Percentiles rank a stretch among this genome's conserved stretches.
Conservation (phyloP, 1,139 yeast genomes). For the Blastobotrys capitulatus region DNA sequence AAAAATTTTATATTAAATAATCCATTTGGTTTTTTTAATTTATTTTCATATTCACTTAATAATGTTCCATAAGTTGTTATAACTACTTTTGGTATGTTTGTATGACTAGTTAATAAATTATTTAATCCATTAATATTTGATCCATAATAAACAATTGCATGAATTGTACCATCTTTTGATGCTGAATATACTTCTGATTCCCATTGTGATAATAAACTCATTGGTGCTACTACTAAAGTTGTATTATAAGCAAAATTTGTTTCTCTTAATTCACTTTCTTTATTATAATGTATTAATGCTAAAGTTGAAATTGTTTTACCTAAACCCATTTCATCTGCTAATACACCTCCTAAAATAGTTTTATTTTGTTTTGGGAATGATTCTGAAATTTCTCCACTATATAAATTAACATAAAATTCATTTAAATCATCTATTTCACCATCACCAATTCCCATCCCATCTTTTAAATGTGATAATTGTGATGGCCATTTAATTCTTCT, state of each 20-base stretch:
- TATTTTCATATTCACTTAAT: slow-evolving; percentile 57
- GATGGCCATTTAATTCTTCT: slow-evolving; percentile 71
- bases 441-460: background rate
- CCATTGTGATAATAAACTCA: slow-evolving; percentile 91
- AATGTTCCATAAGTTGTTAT: slow-evolving; percentile 88
- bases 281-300: slow-evolving; percentile 55
- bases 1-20: slow-evolving; percentile 70
- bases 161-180: slow-evolving; percentile 28
- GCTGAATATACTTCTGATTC: slow-evolving; percentile 66
- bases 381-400: slow-evolving; percentile 73
- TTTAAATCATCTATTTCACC: slow-evolving; percentile 12
- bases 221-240: slow-evolving; percentile 81
- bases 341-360: slow-evolving; percentile 73
- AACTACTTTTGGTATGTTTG: slow-evolving; percentile 56
- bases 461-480: slow-evolving; percentile 11
- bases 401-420: slow-evolving; percentile 70
- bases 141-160: slow-evolving; percentile 62
- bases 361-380: slow-evolving; percentile 51
- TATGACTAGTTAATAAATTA: slow-evolving; percentile 30
- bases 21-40: slow-evolving; percentile 39
- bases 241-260: slow-evolving; percentile 33
- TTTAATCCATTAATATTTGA: slow-evolving; percentile 45
- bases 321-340: slow-evolving; percentile 98
- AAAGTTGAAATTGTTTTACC: slow-evolving; percentile 91
- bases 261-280: slow-evolving; percentile 11